phyloP scores from a whole-genome alignment of 805 yeast genomes.

The Novakomyces olei region DNA sequence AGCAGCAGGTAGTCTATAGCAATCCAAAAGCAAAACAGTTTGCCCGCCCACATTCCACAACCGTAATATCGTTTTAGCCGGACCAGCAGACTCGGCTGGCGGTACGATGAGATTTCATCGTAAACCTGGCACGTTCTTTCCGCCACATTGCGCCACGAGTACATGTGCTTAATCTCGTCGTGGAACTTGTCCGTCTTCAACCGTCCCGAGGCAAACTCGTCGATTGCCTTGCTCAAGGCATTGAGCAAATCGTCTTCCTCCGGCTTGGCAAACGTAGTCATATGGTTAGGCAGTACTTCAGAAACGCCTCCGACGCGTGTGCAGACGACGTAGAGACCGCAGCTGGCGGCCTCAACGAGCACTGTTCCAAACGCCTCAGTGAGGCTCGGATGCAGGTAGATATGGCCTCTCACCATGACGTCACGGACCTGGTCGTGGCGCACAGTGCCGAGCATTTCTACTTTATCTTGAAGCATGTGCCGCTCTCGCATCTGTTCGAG shows the following conservation, averaged over 20 bases:
- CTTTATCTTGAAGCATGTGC: constrained; percentile 66
- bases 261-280: constrained; percentile 82
- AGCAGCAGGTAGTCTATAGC: constrained; percentile 56
- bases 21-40: constrained; percentile 55
- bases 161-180: constrained; percentile 53
- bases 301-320: constrained; percentile 96
- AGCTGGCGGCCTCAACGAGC: constrained; percentile 88
- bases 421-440: constrained; percentile 84
- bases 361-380: constrained; percentile 98
- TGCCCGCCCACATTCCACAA: constrained; percentile 60
- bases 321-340: constrained; percentile 81
- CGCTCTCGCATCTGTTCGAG: constrained; percentile 87
- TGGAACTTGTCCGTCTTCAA: constrained; percentile 64
- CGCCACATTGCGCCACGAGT: constrained; percentile 84
- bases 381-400: constrained; percentile 75
- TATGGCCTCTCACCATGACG: constrained; percentile 82
- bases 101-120: constrained; percentile 19
- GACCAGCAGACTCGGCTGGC: constrained; percentile 30
- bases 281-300: constrained; percentile 76
- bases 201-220: constrained; percentile 28
- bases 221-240: constrained; percentile 52
- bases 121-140: constrained; percentile 67
- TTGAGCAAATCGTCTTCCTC: constrained; percentile 62
- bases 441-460: constrained; percentile 63
- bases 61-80: constrained; percentile 43